These are phyloP conservation scores for Pyrus communis DNA, from an alignment of 306 rosid genomes.

Conservation along the genomic window DNA sequence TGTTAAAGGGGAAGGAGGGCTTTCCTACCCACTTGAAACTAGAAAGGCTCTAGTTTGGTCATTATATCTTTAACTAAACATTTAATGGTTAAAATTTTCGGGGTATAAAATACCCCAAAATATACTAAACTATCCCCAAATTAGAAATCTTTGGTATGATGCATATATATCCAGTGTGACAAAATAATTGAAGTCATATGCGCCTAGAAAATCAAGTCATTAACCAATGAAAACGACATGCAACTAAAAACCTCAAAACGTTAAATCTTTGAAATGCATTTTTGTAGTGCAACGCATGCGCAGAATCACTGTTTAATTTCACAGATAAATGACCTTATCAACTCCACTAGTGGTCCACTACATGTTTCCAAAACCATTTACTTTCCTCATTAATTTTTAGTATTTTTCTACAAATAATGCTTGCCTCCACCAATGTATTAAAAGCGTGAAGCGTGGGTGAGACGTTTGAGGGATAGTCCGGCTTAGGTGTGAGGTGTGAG, in stretches of 20 bases:
- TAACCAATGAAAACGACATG: not conserved
- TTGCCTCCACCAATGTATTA: not conserved
- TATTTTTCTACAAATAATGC: not conserved
- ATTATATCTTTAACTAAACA: no score
- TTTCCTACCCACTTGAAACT: no score
- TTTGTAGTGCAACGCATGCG: not conserved
- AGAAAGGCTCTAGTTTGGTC: not conserved
- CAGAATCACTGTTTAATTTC: not conserved
- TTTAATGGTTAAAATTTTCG: no score
- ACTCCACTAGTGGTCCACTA: slow-evolving; percentile 4
- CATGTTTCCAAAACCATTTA: not conserved
- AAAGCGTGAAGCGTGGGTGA: no score
- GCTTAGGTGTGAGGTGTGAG: no score
- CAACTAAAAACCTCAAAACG: not conserved
- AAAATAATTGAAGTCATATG: not conserved
- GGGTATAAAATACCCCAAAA: no score
- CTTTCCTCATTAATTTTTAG: not conserved
- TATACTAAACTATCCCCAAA: no score
- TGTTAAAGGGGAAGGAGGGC: no score
- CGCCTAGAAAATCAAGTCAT: not conserved
- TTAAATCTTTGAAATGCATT: not conserved
- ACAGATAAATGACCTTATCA: not conserved
- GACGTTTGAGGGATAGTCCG: fast-evolving
- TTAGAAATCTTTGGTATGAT: not conserved
- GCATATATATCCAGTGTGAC: not conserved